Percentiles rank a stretch among this genome's conserved stretches.
These are phyloP conservation scores for Vaccinium corymbosum DNA, from an alignment of 148 eudicot species.

Conservation along the genomic window DNA sequence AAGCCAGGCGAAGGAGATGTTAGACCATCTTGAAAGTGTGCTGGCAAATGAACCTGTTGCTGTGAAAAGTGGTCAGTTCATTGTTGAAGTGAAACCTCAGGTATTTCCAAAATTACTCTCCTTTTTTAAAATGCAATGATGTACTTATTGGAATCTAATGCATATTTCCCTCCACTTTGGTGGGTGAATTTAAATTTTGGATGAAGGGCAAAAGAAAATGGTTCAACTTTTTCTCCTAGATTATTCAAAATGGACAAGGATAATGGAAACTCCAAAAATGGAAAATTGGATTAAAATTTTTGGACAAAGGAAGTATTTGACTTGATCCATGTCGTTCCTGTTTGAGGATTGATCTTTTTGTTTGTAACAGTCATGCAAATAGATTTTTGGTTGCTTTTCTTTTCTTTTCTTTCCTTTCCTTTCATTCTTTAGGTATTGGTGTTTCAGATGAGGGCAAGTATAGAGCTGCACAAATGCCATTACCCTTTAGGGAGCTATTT, in stretches of 20 bases:
- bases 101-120: constrained; percentile 16
- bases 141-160: not conserved
- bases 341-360: not conserved
- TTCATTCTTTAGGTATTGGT: not conserved
- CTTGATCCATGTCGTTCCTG: not conserved
- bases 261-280: not conserved
- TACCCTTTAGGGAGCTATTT: not conserved
- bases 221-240: not conserved
- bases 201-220: not conserved
- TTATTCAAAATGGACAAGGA: not conserved
- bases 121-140: not conserved
- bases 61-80: constrained; percentile 45
- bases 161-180: not conserved
- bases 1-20: constrained; percentile 47
- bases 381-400: not conserved
- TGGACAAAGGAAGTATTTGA: not conserved
- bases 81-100: constrained; percentile 53
- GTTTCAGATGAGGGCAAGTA: not conserved
- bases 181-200: not conserved
- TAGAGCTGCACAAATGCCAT: not conserved
- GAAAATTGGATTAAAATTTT: not conserved
- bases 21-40: constrained; percentile 49
- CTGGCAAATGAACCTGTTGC: constrained; percentile 45
- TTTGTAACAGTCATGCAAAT: not conserved
- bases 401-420: not conserved